Base-by-base conservation (phyloP, 2,329 filamentous ascomycete species). In the Aspergillus neotritici region DNA sequence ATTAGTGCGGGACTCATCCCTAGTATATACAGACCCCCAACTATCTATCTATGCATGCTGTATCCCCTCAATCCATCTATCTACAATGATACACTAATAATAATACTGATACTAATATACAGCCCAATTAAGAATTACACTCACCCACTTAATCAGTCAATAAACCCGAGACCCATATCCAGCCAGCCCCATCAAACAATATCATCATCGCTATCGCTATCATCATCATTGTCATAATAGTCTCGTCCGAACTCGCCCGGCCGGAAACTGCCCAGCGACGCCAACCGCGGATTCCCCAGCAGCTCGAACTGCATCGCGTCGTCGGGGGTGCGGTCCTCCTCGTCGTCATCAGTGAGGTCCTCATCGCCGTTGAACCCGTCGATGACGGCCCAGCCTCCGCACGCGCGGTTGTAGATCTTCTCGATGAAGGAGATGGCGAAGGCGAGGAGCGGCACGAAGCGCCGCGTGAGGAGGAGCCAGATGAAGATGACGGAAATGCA, bases 281-380 rank as follows among this genome's bases (percentile, higher is more conserved):
- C 34, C 11, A 43, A 17, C 5, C 34, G 25, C 16, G 15, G 30
- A 17, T 46, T 31, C 21, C 43, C 36, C 29, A 54, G 36, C 10
- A 54, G 33, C 28, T 50, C 42, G 10, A 50, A 49, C 31, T 48
- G 44, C 39, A 45, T 43, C 13, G 37, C 43, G 11, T 41, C 46
- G 12, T 31, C 38, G 14, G 46, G 42, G 14, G 34, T 41, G 46
- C 46, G 14, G 34, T 41, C 31, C 37, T 39, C 30, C n/a, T n/a
- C n/a, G n/a, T 51, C 51, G 7, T 34, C 46, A 13, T 52, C 50
- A 39, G 45, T 51, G 34, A 47, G 14, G 25, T 35, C 43, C 31
- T 40, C 44, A 15, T 46, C 40, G 8, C 33, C 45, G 33, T 35
- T 37, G 21, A 43, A 43, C 14, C 40, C 37, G 7, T 42, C 38